phyloP scores from a whole-genome alignment of 2,329 filamentous ascomycete species.

The Epichloe amarillans region DNA sequence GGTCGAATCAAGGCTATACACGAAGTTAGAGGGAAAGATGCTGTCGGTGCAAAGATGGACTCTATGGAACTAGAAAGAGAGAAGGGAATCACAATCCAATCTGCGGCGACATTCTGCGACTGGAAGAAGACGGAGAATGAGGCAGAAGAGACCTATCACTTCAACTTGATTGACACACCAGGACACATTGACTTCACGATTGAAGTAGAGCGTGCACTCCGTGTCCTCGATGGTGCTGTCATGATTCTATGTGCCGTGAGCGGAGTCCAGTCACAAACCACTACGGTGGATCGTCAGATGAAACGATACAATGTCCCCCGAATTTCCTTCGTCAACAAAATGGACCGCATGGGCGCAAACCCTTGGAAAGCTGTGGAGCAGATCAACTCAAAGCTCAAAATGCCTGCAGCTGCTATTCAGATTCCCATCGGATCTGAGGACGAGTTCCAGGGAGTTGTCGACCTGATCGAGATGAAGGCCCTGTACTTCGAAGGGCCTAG shows the following conservation, averaged over 20 bases:
- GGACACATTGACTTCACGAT: slow-evolving; percentile 99
- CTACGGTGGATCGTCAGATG: slow-evolving; percentile 98
- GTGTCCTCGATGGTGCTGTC: slow-evolving; percentile 90
- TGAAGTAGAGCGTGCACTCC: slow-evolving; percentile 87
- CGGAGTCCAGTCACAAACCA: slow-evolving; percentile 94
- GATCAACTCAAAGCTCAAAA: slow-evolving; percentile 91
- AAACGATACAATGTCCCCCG: slow-evolving; percentile 92
- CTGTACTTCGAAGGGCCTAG: slow-evolving; percentile 81
- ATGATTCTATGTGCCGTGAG: slow-evolving; percentile 98
- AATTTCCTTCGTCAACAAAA: slow-evolving; percentile 97
- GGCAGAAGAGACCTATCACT: slow-evolving; percentile 82
- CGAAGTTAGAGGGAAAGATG: slow-evolving; percentile 89
- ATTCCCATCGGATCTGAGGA: slow-evolving; percentile 90
- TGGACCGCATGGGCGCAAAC: slow-evolving; percentile 98
- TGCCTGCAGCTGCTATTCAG: slow-evolving; percentile 85
- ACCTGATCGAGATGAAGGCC: slow-evolving; percentile 82
- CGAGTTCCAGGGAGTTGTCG: slow-evolving; percentile 82
- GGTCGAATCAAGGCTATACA: slow-evolving; percentile 94
- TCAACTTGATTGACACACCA: slow-evolving; percentile 97
- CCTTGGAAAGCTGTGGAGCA: slow-evolving; percentile 96
- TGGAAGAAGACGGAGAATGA: slow-evolving; percentile 81
- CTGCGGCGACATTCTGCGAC: slow-evolving; percentile 93
- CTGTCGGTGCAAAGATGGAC: slow-evolving; percentile 98
- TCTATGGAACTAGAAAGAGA: slow-evolving; percentile 98
- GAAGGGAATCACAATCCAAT: slow-evolving; percentile 98